Evolutionary conservation across 2,329 filamentous ascomycete genomes (phyloP).

Genomic region (Ascochyta koolunga): DNA sequence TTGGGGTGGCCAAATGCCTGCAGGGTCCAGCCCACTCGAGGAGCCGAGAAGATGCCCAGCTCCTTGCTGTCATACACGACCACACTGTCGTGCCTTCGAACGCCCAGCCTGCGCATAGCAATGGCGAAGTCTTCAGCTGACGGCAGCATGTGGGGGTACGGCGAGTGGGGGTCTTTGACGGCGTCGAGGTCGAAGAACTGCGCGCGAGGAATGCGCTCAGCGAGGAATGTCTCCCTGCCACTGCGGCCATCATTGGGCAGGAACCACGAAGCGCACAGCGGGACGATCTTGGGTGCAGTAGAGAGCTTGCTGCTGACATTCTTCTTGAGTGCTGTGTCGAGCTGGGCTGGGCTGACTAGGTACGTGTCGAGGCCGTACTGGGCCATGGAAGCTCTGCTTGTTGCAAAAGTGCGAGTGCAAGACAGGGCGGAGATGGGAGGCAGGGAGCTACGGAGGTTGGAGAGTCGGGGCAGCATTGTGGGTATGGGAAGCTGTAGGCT

Average conservation of each 20-base stretch:
- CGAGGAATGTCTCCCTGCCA: slow-evolving; percentile 79
- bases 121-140: slow-evolving; percentile 78
- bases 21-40: slow-evolving; percentile 92
- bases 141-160: slow-evolving; percentile 97
- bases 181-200: slow-evolving; percentile 97
- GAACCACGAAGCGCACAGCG: slow-evolving; percentile 94
- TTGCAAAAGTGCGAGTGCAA: slow-evolving; percentile 16
- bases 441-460: slow-evolving; percentile 25
- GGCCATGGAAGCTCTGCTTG: slow-evolving; percentile 36
- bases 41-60: slow-evolving; percentile 91
- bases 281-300: slow-evolving; percentile 81
- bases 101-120: slow-evolving; percentile 88
- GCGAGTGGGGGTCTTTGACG: slow-evolving; percentile 83
- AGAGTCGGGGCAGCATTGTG: slow-evolving; percentile 19
- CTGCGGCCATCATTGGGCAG: slow-evolving; percentile 88
- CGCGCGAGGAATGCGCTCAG: slow-evolving; percentile 83
- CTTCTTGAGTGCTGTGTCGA: slow-evolving; percentile 79
- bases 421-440: slow-evolving; percentile 27
- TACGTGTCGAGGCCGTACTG: slow-evolving; percentile 71
- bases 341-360: slow-evolving; percentile 82
- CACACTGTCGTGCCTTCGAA: slow-evolving; percentile 83
- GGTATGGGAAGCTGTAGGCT: slow-evolving; percentile 34
- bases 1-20: slow-evolving; percentile 85
- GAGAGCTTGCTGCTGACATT: slow-evolving; percentile 81
- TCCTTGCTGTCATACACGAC: slow-evolving; percentile 95